Percentiles rank a stretch among this genome's conserved stretches.
Evolutionary conservation across 1,139 yeast genomes (phyloP).

Genomic region (Suhomyces terraborum): DNA sequence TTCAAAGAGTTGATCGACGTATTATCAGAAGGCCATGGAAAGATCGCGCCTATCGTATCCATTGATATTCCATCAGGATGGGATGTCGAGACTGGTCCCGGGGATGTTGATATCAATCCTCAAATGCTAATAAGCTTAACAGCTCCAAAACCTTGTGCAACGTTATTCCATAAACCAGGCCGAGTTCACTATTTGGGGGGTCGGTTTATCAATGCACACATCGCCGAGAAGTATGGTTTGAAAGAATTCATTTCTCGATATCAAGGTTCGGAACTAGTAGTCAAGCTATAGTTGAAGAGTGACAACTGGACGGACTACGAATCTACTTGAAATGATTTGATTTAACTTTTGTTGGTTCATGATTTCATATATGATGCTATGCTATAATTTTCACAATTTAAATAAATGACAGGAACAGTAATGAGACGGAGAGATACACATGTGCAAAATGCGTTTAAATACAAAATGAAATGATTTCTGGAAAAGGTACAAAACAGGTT

Average conservation of each 20-base stretch:
- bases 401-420: no score
- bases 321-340: no score
- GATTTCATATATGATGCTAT: neutral
- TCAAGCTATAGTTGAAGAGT: constrained; percentile 26
- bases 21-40: constrained; percentile 36
- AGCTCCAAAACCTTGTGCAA: constrained; percentile 90
- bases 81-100: constrained; percentile 91
- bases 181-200: constrained; percentile 84
- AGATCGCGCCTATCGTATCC: constrained; percentile 63
- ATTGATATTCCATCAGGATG: constrained; percentile 96
- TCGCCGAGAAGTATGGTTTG: constrained; percentile 76
- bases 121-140: constrained; percentile 76
- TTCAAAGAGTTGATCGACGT: constrained; percentile 59
- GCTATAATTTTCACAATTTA: neutral
- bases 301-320: no score
- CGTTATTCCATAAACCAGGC: constrained; percentile 38
- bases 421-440: no score
- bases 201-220: constrained; percentile 64
- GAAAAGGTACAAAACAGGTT: neutral
- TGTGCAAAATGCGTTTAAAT: no score
- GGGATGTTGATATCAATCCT: constrained; percentile 53
- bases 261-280: constrained; percentile 41
- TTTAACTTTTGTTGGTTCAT: constrained; percentile 3
- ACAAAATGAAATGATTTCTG: neutral
- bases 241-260: constrained; percentile 41